phyloP scores from a whole-genome alignment of 352 stramenopile genomes.

The Thraustochytrium striatum region DNA sequence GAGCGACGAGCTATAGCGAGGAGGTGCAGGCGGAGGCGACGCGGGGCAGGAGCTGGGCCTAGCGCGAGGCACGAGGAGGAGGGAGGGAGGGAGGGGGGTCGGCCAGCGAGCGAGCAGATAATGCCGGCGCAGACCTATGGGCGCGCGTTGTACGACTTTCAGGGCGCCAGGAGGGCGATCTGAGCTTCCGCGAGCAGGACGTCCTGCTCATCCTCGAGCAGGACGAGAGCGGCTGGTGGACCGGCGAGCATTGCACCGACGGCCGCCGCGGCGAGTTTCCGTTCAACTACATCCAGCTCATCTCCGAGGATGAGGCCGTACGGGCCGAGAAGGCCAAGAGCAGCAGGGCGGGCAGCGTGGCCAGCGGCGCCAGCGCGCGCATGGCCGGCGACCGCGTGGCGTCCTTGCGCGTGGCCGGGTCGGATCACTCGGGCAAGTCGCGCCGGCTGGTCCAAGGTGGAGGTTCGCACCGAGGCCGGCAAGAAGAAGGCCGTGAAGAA shows the following conservation, averaged over 20 bases:
- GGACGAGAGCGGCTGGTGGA: conserved; percentile 45
- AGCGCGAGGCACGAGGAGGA: too few species aligned
- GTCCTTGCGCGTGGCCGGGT: neutral
- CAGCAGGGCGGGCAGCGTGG: conserved; percentile 1
- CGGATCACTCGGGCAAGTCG: neutral
- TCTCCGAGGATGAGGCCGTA: conserved; percentile 34
- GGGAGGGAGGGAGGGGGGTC: too few species aligned
- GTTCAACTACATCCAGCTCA: conserved; percentile 47
- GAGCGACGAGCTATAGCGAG: too few species aligned
- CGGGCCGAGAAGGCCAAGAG: neutral
- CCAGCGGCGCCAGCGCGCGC: neutral
- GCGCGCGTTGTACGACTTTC: conserved; percentile 35
- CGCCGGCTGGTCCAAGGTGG: neutral
- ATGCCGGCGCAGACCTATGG: too few species aligned
- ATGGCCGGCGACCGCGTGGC: conserved; percentile 11
- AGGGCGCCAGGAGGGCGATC: conserved; percentile 27
- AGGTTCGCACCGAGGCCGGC: neutral
- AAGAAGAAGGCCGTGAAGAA: conserved; percentile 2
- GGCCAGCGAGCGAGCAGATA: too few species aligned
- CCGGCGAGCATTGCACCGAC: neutral
- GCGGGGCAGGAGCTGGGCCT: too few species aligned
- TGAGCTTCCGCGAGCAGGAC: conserved; percentile 44
- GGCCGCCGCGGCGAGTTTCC: conserved; percentile 38
- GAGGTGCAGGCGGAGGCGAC: too few species aligned
- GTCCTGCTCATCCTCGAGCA: conserved; percentile 21